These are phyloP conservation scores for Mortierella sp. DNA, from an alignment of 371 early-diverging fungal genomes.

Conservation along the genomic window DNA sequence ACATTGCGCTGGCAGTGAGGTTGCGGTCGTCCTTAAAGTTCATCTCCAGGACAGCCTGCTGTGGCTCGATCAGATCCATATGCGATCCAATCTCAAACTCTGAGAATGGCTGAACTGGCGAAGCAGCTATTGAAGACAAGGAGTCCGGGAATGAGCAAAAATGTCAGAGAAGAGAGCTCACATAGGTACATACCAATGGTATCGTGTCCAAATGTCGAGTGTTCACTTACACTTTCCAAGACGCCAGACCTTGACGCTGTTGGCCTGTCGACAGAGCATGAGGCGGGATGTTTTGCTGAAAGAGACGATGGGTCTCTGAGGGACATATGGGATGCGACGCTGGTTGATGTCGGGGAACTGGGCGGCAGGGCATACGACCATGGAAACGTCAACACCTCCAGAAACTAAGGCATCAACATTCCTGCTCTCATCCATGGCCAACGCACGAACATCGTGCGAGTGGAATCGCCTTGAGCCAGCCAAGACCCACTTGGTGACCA, in stretches of 20 bases:
- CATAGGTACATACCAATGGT: not conserved
- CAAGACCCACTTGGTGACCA: slow-evolving; percentile 76
- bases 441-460: slow-evolving; percentile 91
- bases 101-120: slow-evolving; percentile 44
- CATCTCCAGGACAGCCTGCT: slow-evolving; percentile 73
- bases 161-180: not conserved
- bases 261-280: slow-evolving; percentile 70
- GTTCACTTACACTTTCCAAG: slow-evolving; percentile 69
- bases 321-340: slow-evolving; percentile 82
- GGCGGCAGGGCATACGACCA: slow-evolving; percentile 75
- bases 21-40: slow-evolving; percentile 73
- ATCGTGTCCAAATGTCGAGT: not conserved
- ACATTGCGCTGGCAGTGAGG: slow-evolving; percentile 81
- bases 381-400: slow-evolving; percentile 86
- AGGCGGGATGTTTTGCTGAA: slow-evolving; percentile 72
- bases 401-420: slow-evolving; percentile 80
- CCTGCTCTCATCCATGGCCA: slow-evolving; percentile 77
- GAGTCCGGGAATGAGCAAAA: not conserved
- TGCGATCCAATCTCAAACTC: slow-evolving; percentile 56
- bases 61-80: slow-evolving; percentile 71
- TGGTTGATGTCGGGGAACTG: slow-evolving; percentile 78
- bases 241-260: slow-evolving; percentile 83
- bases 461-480: slow-evolving; percentile 88
- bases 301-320: slow-evolving; percentile 80
- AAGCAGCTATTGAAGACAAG: slow-evolving; percentile 26